Base-by-base conservation (phyloP, 805 yeast genomes). In the Candida pseudofarinosa region DNA sequence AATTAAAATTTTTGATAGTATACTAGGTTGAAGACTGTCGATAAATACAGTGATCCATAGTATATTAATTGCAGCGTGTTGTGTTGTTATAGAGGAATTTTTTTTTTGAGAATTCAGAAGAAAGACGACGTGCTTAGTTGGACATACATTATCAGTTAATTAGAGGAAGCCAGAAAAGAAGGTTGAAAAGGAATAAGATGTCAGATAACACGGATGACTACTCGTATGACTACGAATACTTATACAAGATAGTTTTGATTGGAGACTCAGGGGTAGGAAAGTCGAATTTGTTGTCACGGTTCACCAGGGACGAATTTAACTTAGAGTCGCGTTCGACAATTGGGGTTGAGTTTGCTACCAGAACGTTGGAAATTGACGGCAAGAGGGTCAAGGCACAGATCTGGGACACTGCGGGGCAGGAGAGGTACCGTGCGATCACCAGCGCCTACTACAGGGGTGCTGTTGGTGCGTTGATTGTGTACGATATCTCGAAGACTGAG, bases 351-450 rank as follows among this genome's bases (percentile, higher is more conserved):
- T 91, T 91, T 71, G 98, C 98, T 35, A 93, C 98, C 17, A 79
- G 97, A 63, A 90, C 97, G 2, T 81, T 93, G 43, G 91, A 85
- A 56, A 82, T 86, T 48, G 91, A 85, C 51, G 89, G 88, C 35
- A 85, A 85, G 58, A 71, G 88, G 60, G 84, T 87, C 53, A 88
- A 87, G 63, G 91, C 95, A 3, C 95, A 88, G 67, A 84, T 89
- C 54, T 91, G 99, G 99, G 99, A 91, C 67, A 91, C 99, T 31
- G 99, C 99, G 2, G 99, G 99, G 48, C 99, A 91, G 72, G 99
- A 91, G 67, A 81, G 99, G 65, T 91, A 93, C 73, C 81, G 99
- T 56, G 98, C 99, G 36, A 91, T 91, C 64, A 93, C 99, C 26
- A 83, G 93, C 44, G 98, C 98, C 4, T 91, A 91, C 70, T 91